phyloP scores from a whole-genome alignment of 2,329 filamentous ascomycete genomes.

The Aspergillaceae sp. region DNA sequence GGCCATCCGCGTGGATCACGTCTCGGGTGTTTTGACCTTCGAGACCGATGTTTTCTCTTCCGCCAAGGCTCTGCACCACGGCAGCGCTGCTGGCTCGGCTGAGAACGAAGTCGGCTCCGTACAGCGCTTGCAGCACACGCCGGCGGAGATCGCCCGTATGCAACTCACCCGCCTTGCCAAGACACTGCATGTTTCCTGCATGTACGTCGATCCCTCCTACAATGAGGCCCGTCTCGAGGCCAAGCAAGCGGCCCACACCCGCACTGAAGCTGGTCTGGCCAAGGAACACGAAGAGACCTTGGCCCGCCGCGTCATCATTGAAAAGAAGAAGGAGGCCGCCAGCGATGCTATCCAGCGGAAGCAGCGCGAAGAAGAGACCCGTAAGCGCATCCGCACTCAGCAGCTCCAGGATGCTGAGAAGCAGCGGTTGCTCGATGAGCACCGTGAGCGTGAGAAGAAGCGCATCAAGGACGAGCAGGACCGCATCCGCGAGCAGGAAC shows the following conservation, averaged over 20 bases:
- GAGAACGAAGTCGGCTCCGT: conserved; percentile 77
- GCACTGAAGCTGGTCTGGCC: conserved; percentile 79
- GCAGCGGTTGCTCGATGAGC: conserved; percentile 81
- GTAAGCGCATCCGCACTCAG: conserved; percentile 77
- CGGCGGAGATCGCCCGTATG: conserved; percentile 92
- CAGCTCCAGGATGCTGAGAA: conserved; percentile 84
- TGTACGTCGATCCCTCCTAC: conserved; percentile 88
- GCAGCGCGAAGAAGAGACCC: conserved; percentile 85
- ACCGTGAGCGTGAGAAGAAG: conserved; percentile 79
- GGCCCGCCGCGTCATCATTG: conserved; percentile 78
- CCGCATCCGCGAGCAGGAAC: conserved; percentile 81
- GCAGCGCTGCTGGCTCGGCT: conserved; percentile 75
- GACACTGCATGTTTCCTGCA: conserved; percentile 84
- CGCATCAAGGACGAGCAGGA: conserved; percentile 80
- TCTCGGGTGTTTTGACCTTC: conserved; percentile 89
- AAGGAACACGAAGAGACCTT: conserved; percentile 82
- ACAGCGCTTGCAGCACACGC: conserved; percentile 93
- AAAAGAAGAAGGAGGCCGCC: conserved; percentile 95
- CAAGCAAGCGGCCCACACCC: conserved; percentile 68
- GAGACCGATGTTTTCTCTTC: conserved; percentile 98
- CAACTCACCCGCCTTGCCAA: conserved; percentile 88
- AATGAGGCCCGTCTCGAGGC: conserved; percentile 72
- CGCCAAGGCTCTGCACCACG: conserved; percentile 79
- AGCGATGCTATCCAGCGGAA: conserved; percentile 77
- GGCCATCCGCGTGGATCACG: conserved; percentile 91